These are phyloP conservation scores for Phytopythium delawarense DNA, from an alignment of 352 stramenopile species.

Conservation along the genomic window DNA sequence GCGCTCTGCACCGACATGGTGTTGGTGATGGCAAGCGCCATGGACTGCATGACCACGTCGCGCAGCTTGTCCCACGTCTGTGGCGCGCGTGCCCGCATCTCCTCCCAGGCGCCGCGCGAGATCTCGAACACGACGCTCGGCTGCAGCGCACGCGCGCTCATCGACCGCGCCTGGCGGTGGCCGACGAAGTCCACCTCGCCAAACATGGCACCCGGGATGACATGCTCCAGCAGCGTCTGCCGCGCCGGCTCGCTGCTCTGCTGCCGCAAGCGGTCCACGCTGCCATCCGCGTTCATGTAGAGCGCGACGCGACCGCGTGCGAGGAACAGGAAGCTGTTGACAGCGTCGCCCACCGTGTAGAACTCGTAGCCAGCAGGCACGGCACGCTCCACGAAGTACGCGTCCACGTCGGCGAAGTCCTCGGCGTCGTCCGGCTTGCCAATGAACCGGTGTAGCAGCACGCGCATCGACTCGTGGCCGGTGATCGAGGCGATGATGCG, in stretches of 20 bases:
- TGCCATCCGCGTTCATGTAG: constrained; percentile 75
- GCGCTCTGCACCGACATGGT: constrained; percentile 63
- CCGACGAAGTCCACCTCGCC: constrained; percentile 86
- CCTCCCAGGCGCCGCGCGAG: constrained; percentile 56
- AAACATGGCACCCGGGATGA: constrained; percentile 79
- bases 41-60: constrained; percentile 79
- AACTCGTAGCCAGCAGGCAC: constrained; percentile 63
- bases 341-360: constrained; percentile 59
- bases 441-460: constrained; percentile 77
- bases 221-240: constrained; percentile 57
- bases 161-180: constrained; percentile 52
- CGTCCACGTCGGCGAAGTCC: constrained; percentile 60
- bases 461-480: constrained; percentile 50
- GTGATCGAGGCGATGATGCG: constrained; percentile 12
- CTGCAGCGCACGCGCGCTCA: constrained; percentile 45
- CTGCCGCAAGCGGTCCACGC: constrained; percentile 10
- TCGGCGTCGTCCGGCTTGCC: constrained; percentile 63
- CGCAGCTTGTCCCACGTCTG: constrained; percentile 71
- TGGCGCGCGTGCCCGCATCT: constrained; percentile 49
- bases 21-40: constrained; percentile 76
- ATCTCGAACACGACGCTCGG: constrained; percentile 71
- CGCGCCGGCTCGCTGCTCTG: constrained; percentile 6
- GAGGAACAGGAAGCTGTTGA: constrained; percentile 75
- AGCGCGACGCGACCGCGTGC: constrained; percentile 63
- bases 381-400: constrained; percentile 55